A percentile compares a stretch with the other conserved stretches of the same genome.
Conservation (phyloP, 176 grass and related monocot genomes). For the Neostapfia colusana region DNA sequence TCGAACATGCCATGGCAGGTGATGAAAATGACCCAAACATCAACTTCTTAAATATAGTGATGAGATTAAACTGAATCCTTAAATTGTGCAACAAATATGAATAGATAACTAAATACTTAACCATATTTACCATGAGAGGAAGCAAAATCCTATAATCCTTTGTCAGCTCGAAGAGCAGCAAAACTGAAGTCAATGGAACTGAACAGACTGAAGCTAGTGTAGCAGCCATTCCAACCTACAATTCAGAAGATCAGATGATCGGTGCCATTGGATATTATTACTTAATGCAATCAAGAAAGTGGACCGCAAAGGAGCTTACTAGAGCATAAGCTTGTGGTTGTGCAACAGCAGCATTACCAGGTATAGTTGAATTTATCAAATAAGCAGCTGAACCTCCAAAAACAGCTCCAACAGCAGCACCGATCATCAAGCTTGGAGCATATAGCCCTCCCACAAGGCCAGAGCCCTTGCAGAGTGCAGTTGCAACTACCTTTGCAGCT, state of each 20-base stretch:
- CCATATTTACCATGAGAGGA: constrained; percentile 84
- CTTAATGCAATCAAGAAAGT: constrained; percentile 12
- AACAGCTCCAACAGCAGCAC: constrained; percentile 92
- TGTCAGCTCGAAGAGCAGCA: constrained; percentile 95
- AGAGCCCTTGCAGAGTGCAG: constrained; percentile 94
- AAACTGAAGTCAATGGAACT: constrained; percentile 81
- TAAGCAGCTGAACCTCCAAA: constrained; percentile 89
- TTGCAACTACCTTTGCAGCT: constrained; percentile 86
- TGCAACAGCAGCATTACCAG: constrained; percentile 90
- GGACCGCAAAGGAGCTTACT: constrained; percentile 45
- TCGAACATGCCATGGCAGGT: constrained; percentile 4
- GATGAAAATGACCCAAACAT: neutral
- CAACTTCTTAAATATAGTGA: neutral
- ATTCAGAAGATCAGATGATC: constrained; percentile 13
- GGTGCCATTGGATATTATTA: constrained; percentile 22
- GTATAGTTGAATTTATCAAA: constrained; percentile 89
- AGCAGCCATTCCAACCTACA: constrained; percentile 98
- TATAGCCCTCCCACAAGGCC: constrained; percentile 93
- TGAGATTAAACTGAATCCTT: neutral
- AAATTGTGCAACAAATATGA: neutral
- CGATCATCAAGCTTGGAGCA: constrained; percentile 97
- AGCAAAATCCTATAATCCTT: constrained; percentile 98
- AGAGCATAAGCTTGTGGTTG: constrained; percentile 98
- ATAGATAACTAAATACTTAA: neutral
- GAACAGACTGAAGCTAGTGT: constrained; percentile 87